Base-by-base conservation (phyloP, 805 yeast species). In the Hanseniaspora hatyaiensis region DNA sequence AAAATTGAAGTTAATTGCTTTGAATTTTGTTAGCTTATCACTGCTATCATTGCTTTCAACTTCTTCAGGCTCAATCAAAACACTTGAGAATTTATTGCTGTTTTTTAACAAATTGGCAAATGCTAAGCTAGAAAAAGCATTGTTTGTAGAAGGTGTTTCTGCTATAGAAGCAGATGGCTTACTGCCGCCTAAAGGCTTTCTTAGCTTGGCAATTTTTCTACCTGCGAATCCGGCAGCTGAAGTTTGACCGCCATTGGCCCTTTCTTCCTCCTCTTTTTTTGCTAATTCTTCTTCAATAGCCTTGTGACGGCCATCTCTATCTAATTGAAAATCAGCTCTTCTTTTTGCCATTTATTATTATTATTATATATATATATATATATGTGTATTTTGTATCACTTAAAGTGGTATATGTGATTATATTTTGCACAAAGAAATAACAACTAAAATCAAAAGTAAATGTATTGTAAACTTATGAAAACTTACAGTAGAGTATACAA, bases 181-280 rank as follows among this genome's bases (percentile, higher is more conserved):
- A 12, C 19, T n/a, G n/a, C n/a, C n/a, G n/a, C 29, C 29, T 6
- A 26, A 16, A 15, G 41, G 34, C n/a, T 41, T 63, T 56, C 66
- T 70, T 13, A 82, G 81, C 57, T 72, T 68, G 23, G 83, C 72
- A 50, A 84, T 82, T 65, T 77, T 81, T 57, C 96, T 70, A 49
- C 65, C 71, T 23, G 86, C 74, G 72, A 86, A 78, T 4, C 70
- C 77, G 3, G 73, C 68, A 1, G 82, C 69, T 0, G 94, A 92
- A 31, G 59, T 52, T 6, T 57, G 54, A 39, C 63, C 55, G n/a
- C 51, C 53, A 12, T 54, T 68, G 8, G 64, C 68, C 4, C 67
- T 74, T 15, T 67, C 71, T 32, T 68, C 66, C 13, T 41, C 28
- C 3, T 22, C 37, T n/a, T 34, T 15, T 36, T 29, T 45, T 8